Conservation (phyloP, 768 basidiomycete genomes). For the Russula griseocarnosa region DNA sequence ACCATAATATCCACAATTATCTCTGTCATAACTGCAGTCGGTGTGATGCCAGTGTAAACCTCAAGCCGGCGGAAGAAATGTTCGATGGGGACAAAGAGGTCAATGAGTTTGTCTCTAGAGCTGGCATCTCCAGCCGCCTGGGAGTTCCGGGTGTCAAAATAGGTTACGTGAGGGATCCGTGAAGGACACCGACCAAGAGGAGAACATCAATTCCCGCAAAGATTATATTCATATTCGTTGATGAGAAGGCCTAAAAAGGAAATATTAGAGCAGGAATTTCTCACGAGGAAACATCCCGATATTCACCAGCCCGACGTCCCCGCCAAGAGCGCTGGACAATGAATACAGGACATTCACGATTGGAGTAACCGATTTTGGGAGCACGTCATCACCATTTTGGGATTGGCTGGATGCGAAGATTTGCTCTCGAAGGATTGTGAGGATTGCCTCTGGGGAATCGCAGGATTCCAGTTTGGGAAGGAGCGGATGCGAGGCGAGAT, state of each 20-base stretch:
- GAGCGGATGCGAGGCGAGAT: no score
- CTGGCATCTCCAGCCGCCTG: neutral
- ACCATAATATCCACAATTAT: neutral
- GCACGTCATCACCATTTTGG: no score
- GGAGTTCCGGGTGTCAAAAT: neutral
- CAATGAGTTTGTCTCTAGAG: neutral
- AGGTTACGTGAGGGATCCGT: rapidly evolving
- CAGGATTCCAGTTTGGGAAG: no score
- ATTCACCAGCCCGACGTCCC: neutral
- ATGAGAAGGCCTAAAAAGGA: neutral
- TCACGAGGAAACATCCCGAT: neutral
- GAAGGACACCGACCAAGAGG: neutral
- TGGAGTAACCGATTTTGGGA: no score
- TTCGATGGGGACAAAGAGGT: neutral
- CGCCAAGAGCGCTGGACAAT: no score
- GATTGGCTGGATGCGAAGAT: no score
- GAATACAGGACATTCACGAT: no score
- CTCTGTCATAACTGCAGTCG: neutral
- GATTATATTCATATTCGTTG: neutral
- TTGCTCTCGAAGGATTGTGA: no score
- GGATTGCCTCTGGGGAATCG: no score
- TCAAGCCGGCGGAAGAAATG: neutral
- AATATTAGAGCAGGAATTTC: neutral
- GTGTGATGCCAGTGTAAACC: neutral
- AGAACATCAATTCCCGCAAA: neutral